phyloP scores from a whole-genome alignment of 345 rosid genomes.

The Gossypium longicalyx region DNA sequence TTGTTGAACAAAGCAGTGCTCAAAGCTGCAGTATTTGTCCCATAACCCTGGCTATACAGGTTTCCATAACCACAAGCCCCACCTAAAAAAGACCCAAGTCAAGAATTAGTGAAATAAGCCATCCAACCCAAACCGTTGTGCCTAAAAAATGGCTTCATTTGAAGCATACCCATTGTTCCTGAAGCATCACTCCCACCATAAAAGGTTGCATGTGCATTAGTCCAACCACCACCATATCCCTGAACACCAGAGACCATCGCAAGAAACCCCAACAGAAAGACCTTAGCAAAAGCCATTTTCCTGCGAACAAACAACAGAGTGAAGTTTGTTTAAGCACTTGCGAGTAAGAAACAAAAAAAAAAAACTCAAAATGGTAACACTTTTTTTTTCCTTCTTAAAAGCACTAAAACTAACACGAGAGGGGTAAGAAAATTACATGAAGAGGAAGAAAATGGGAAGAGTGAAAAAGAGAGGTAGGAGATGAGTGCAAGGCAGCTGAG shows the following conservation, averaged over 20 bases:
- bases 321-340: not conserved
- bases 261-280: slow-evolving; percentile 43
- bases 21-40: slow-evolving; percentile 75
- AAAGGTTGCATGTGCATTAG: slow-evolving; percentile 47
- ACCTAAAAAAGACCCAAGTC: slow-evolving; percentile 26
- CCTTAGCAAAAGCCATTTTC: slow-evolving; percentile 41
- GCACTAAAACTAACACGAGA: slow-evolving; percentile 1
- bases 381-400: not conserved
- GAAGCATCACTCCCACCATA: slow-evolving; percentile 59
- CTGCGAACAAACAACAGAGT: slow-evolving; percentile 24
- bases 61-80: slow-evolving; percentile 87
- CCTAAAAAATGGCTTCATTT: not conserved
- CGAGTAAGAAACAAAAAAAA: not conserved
- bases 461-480: not conserved
- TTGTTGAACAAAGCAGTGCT: slow-evolving; percentile 77
- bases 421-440: slow-evolving; percentile 29
- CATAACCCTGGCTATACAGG: slow-evolving; percentile 76
- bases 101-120: not conserved
- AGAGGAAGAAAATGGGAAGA: slow-evolving; percentile 7
- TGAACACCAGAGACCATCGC: slow-evolving; percentile 45
- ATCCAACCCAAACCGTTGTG: too few relatives aligned
- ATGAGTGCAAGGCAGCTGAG: slow-evolving; percentile 32
- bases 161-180: slow-evolving; percentile 49
- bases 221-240: slow-evolving; percentile 41
- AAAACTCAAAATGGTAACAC: not conserved